These are phyloP conservation scores for Ambrosia hybrid DNA, from an alignment of 140 eudicot species.

Conservation along the genomic window DNA sequence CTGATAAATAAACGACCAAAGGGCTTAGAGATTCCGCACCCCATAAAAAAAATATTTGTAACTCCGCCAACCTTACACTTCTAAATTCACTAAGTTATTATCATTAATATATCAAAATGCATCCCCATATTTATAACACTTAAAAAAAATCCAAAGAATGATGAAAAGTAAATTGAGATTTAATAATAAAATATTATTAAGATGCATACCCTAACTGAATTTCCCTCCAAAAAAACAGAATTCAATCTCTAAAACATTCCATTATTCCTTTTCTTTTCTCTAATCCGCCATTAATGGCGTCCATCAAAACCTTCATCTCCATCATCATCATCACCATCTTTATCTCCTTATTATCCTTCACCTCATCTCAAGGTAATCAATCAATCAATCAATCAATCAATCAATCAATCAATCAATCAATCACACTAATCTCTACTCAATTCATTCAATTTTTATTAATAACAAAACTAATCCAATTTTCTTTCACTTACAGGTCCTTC, in stretches of 20 bases:
- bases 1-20: too few relatives aligned
- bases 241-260: background rate
- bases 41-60: too few relatives aligned
- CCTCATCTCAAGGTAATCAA: conserved; percentile 24
- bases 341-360: conserved; percentile 15
- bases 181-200: too few relatives aligned
- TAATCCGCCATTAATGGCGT: conserved; percentile 26
- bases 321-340: conserved; percentile 12
- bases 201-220: conserved; percentile 17
- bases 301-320: conserved; percentile 11
- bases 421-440: background rate
- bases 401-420: background rate
- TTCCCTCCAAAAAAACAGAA: conserved; percentile 31
- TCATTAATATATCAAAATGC: too few relatives aligned
- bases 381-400: background rate
- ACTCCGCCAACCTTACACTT: too few relatives aligned
- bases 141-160: too few relatives aligned
- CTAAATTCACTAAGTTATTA: too few relatives aligned
- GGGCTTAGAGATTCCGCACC: too few relatives aligned
- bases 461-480: background rate
- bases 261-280: background rate
- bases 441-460: background rate
- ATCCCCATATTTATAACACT: too few relatives aligned
- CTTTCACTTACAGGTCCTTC: conserved; percentile 24
- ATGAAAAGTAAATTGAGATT: too few relatives aligned